These are phyloP conservation scores for Rugiboletus extremiorientalis DNA, from an alignment of 1,284 basidiomycete genomes.

Conservation along the genomic window DNA sequence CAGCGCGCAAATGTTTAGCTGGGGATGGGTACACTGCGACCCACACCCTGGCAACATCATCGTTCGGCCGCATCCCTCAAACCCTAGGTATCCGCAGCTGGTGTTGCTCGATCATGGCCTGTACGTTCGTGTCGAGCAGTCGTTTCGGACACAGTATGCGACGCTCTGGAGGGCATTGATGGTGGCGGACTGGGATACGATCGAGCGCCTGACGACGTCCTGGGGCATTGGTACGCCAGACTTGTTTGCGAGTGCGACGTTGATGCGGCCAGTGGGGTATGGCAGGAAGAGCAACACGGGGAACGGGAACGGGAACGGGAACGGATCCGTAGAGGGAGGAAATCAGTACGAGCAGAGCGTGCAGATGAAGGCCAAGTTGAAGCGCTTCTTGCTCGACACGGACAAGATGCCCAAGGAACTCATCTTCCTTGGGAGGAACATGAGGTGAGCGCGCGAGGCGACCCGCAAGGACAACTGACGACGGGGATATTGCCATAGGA, in stretches of 20 bases:
- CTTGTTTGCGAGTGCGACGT: conserved; percentile 72
- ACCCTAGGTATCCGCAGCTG: conserved; percentile 64
- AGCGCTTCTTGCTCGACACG: conserved; percentile 61
- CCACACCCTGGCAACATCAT: conserved; percentile 86
- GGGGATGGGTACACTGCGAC: conserved; percentile 85
- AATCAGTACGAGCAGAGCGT: conserved; percentile 64
- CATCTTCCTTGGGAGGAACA: conserved; percentile 81
- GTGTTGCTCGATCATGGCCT: conserved; percentile 90
- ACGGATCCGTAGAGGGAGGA: conserved; percentile 33
- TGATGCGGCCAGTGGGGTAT: conserved; percentile 59
- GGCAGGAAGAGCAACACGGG: conserved; percentile 12
- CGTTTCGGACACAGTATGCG: conserved; percentile 74
- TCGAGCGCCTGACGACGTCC: conserved; percentile 59
- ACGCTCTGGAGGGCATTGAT: conserved; percentile 80
- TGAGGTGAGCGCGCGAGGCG: conserved; percentile 45
- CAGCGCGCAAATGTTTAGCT: conserved; percentile 83
- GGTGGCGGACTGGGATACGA: conserved; percentile 61
- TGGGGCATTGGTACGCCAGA: conserved; percentile 86
- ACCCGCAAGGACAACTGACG: neutral
- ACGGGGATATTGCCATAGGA: conserved; percentile 35
- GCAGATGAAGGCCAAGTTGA: conserved; percentile 62
- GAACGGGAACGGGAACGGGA: conserved; percentile 19
- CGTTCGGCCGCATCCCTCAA: conserved; percentile 66
- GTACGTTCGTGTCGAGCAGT: conserved; percentile 67
- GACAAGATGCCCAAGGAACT: conserved; percentile 75